phyloP scores from a whole-genome alignment of 805 yeast species.

The Candida orba region DNA sequence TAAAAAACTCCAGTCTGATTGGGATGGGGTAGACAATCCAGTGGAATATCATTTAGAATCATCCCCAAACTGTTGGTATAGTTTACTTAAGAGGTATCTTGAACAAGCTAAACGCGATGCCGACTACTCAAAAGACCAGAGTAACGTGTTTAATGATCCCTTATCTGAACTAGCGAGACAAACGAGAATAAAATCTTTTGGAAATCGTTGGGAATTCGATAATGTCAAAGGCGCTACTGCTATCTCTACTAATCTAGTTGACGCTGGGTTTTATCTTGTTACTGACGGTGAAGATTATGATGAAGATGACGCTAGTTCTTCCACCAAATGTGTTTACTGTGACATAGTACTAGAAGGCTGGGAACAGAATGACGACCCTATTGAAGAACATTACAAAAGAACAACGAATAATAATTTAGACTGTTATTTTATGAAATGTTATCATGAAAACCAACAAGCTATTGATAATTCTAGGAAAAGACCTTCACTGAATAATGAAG shows the following conservation, averaged over 20 bases:
- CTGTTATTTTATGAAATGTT: slow-evolving; percentile 29
- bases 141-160: slow-evolving; percentile 29
- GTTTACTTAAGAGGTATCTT: slow-evolving; percentile 20
- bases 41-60: slow-evolving; percentile 35
- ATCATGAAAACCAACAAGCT: slow-evolving; percentile 1
- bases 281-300: slow-evolving; percentile 45
- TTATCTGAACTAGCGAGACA: slow-evolving; percentile 22
- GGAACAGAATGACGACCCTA: slow-evolving; percentile 60
- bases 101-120: slow-evolving; percentile 15
- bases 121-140: slow-evolving; percentile 15
- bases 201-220: slow-evolving; percentile 39
- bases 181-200: slow-evolving; percentile 35
- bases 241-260: slow-evolving; percentile 36
- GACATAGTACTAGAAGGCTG: slow-evolving; percentile 61
- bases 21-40: slow-evolving; percentile 49
- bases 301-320: slow-evolving; percentile 35
- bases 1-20: slow-evolving; percentile 44
- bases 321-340: slow-evolving; percentile 60
- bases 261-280: slow-evolving; percentile 57
- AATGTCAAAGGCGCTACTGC: slow-evolving; percentile 33
- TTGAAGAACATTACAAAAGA: slow-evolving; percentile 45
- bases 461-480: not conserved
- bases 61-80: slow-evolving; percentile 28
- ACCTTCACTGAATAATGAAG: not conserved
- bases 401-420: slow-evolving; percentile 23